These are phyloP conservation scores for Rhododendron simsii DNA, from an alignment of 148 eudicot species.

Conservation along the genomic window DNA sequence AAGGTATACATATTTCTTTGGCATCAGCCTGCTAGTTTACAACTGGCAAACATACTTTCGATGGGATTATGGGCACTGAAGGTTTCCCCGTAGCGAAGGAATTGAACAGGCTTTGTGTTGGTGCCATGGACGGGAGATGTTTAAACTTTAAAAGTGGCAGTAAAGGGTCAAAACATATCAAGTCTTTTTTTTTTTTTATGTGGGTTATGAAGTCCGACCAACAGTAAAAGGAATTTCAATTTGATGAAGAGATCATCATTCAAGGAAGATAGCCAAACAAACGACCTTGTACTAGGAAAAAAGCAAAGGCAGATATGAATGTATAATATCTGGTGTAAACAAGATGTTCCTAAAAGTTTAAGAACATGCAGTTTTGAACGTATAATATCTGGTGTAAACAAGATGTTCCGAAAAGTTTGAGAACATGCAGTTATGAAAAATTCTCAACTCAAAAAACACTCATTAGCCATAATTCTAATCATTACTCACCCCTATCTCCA, in stretches of 20 bases:
- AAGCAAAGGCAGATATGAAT: not conserved
- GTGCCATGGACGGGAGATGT: not conserved
- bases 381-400: too few relatives aligned
- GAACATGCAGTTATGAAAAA: too few relatives aligned
- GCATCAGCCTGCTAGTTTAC: not conserved
- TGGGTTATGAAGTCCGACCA: not conserved
- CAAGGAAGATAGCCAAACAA: not conserved
- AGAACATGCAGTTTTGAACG: not conserved
- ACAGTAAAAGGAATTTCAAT: not conserved
- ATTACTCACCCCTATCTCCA: too few relatives aligned
- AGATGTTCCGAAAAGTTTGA: too few relatives aligned
- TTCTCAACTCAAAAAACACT: too few relatives aligned
- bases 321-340: not conserved
- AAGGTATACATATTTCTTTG: constrained; percentile 64
- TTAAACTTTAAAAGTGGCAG: not conserved
- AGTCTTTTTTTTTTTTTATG: not conserved
- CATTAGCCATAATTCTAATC: too few relatives aligned
- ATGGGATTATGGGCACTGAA: not conserved
- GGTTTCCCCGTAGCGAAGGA: not conserved
- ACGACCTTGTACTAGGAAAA: not conserved
- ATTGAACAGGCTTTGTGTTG: not conserved
- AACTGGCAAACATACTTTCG: not conserved
- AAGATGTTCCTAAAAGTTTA: not conserved
- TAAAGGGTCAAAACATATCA: not conserved
- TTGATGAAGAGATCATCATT: not conserved